Evolutionary conservation across 129 eudicot genomes (phyloP).

Genomic region (Gnaphalium uliginosum): DNA sequence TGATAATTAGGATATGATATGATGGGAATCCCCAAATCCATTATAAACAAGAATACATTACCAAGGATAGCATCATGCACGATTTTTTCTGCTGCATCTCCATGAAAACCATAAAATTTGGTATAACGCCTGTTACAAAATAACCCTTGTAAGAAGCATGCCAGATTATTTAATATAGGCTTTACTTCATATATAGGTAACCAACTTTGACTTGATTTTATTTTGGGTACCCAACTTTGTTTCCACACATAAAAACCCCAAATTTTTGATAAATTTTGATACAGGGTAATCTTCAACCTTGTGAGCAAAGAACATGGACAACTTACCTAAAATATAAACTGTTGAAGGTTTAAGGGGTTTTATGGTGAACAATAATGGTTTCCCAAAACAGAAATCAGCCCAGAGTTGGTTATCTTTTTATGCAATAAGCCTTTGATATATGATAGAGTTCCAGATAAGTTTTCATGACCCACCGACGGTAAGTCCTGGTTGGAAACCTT

Average conservation of each 20-base stretch:
- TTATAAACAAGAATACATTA: slow-evolving; percentile 28
- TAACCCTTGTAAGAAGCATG: slow-evolving; percentile 24
- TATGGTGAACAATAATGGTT: background rate
- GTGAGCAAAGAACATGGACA: background rate
- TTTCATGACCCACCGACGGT: slow-evolving; percentile 53
- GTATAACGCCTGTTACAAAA: slow-evolving; percentile 76
- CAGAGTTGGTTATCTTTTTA: background rate
- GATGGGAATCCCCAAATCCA: background rate
- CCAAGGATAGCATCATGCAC: slow-evolving; percentile 87
- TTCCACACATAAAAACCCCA: background rate
- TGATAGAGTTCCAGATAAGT: slow-evolving; percentile 11
- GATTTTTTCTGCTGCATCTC: slow-evolving; percentile 73
- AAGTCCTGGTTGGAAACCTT: slow-evolving; percentile 71
- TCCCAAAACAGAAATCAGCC: background rate
- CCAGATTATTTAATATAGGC: background rate
- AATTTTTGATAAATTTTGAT: background rate
- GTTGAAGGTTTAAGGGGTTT: background rate
- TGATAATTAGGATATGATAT: background rate
- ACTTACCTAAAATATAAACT: no score
- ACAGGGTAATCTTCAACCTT: background rate
- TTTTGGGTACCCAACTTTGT: background rate
- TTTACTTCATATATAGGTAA: background rate
- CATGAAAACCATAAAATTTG: slow-evolving; percentile 70
- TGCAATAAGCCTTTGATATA: background rate
- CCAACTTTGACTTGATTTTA: background rate